Evolutionary conservation across 805 yeast genomes (phyloP), one percentile per base, ranked within the genome.

Genomic region (Barnettozyma sp.): DNA sequence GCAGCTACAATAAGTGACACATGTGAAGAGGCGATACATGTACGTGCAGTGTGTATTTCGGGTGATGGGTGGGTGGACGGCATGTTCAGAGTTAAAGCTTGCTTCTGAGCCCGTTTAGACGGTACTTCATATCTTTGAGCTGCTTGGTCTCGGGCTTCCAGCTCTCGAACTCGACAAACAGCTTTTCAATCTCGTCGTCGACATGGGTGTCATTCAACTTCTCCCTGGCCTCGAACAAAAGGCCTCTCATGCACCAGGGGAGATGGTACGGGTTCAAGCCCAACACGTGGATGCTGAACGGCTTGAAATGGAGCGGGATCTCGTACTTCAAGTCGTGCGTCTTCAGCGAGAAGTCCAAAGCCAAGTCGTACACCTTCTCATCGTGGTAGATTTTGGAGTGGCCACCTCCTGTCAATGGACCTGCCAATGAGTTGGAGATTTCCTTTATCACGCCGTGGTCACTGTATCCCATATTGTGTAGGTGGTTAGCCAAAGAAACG

Each of bases 361-460:
- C 96, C 42, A 84, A 54, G 45, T 78, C 84, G 54, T 90, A 90
- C 1, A 92, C 97, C 38, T 78, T 73, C 4, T 78, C 75, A 45
- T 85, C 95, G 49, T 83, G 82, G 58, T 90, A 90, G 19, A 92
- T 77, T 43, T 73, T 80, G 0, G 97, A 87, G 56, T 90, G 98
- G 0, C 98, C 98, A 7, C 92, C 88, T 3, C 97, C 96, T 0
- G 96, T 90, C 35, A 92, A 63, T 1, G 95, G 82, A 0, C 98
- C 98, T 0, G 94, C 92, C 43, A 82, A 58, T 0, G 84, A 70
- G 27, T 68, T 71, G 37, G 95, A 84, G 28, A 90, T 70, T 54
- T 92, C 97, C 43, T 79, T 79, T 15, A 90, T 66, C 11, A 92
- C 82, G 16, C 87, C 92, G 54, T 85, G 90, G 53, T 90, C 98